A percentile compares a stretch with the other conserved stretches of the same genome.
Evolutionary conservation across 2,329 filamentous ascomycete species (phyloP).

Genomic region (Berkeleyomyces rouxiae): DNA sequence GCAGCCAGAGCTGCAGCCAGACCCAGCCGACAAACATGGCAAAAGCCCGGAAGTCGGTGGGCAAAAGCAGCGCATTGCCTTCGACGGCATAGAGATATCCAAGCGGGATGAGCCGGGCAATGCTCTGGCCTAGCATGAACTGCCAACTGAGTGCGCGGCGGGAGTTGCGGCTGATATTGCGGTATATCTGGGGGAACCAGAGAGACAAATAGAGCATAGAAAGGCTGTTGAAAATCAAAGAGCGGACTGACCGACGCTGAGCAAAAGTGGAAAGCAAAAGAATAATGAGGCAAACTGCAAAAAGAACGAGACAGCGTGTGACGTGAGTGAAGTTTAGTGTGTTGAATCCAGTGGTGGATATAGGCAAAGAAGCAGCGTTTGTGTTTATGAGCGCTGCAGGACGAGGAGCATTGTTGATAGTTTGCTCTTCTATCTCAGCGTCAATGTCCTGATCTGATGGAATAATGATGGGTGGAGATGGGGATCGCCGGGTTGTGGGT

Average conservation of each 20-base stretch:
- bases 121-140: conserved; percentile 71
- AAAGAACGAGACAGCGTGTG: conserved; percentile 39
- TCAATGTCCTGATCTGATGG: conserved; percentile 48
- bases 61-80: conserved; percentile 64
- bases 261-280: conserved; percentile 41
- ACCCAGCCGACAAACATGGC: conserved; percentile 53
- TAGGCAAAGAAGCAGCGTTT: conserved; percentile 20
- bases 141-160: conserved; percentile 82
- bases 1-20: conserved; percentile 65
- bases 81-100: conserved; percentile 68
- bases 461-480: conserved; percentile 30
- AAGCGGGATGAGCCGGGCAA: conserved; percentile 62
- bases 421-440: conserved; percentile 35
- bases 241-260: conserved; percentile 40
- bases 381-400: conserved; percentile 13
- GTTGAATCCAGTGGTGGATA: conserved; percentile 19
- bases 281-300: conserved; percentile 39
- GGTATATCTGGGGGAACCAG: conserved; percentile 82
- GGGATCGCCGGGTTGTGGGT: conserved; percentile 12
- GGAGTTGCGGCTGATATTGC: conserved; percentile 81
- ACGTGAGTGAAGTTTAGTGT: conserved; percentile 35
- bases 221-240: conserved; percentile 44
- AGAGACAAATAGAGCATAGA: conserved; percentile 69
- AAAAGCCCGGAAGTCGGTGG: conserved; percentile 53
- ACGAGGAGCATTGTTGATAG: background rate